phyloP scores from a whole-genome alignment of 768 basidiomycete genomes.

The Serendipita indica region DNA sequence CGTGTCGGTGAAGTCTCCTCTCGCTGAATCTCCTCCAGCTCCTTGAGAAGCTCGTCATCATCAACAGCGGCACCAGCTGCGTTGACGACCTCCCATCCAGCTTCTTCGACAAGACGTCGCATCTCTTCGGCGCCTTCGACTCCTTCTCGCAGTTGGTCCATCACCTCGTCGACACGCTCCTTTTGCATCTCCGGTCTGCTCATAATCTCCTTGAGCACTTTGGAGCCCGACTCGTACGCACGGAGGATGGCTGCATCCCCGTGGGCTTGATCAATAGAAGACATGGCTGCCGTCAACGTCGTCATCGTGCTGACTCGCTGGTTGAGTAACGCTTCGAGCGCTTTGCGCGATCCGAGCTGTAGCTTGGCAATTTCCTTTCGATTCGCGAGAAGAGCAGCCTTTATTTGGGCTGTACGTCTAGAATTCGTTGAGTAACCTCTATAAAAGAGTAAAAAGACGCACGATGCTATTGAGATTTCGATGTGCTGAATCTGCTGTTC shows the following conservation, averaged over 20 bases:
- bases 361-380: slow-evolving; percentile 61
- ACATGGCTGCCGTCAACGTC: slow-evolving; percentile 59
- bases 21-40: slow-evolving; percentile 36
- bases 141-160: slow-evolving; percentile 75
- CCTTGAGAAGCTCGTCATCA: slow-evolving; percentile 46
- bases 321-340: slow-evolving; percentile 56
- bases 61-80: slow-evolving; percentile 27
- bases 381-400: slow-evolving; percentile 47
- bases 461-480: slow-evolving; percentile 63
- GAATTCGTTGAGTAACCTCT: not conserved
- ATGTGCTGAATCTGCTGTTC: slow-evolving; percentile 53
- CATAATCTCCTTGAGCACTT: slow-evolving; percentile 60
- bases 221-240: slow-evolving; percentile 68
- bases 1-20: no score
- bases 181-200: slow-evolving; percentile 65
- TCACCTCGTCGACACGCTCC: slow-evolving; percentile 68
- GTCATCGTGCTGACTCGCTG: slow-evolving; percentile 63
- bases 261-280: slow-evolving; percentile 78
- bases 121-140: slow-evolving; percentile 72
- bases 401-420: slow-evolving; percentile 56
- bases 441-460: slow-evolving; percentile 18
- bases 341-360: slow-evolving; percentile 68
- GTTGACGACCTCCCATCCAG: slow-evolving; percentile 43
- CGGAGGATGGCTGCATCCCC: slow-evolving; percentile 81
- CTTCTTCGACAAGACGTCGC: slow-evolving; percentile 58